Percentiles rank a stretch among this genome's conserved stretches.
Evolutionary conservation across 2,329 filamentous ascomycete species (phyloP).

Genomic region (Arthrinium puccinioides): DNA sequence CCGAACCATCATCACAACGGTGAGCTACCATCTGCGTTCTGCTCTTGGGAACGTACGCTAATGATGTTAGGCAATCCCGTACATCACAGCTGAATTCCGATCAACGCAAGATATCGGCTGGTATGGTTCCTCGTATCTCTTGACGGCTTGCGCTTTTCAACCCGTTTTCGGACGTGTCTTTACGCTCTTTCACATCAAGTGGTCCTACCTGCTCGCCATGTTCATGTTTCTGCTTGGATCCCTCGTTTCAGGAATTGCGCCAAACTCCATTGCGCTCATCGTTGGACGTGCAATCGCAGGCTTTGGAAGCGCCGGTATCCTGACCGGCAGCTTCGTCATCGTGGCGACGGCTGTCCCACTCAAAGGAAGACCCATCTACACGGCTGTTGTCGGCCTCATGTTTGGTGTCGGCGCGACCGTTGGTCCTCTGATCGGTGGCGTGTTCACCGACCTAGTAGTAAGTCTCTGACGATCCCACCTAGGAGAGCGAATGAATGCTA

Average conservation of each 20-base stretch:
- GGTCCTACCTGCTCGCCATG: slow-evolving; percentile 18
- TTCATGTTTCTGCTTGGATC: slow-evolving; percentile 26
- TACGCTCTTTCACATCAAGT: slow-evolving; percentile 26
- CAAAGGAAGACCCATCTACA: slow-evolving; percentile 21
- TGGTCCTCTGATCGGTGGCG: slow-evolving; percentile 27
- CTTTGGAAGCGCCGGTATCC: slow-evolving; percentile 24
- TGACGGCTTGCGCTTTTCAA: slow-evolving; percentile 26
- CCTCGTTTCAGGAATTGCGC: slow-evolving; percentile 26
- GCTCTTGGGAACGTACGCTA: not conserved
- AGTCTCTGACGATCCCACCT: slow-evolving; percentile 4
- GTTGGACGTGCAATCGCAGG: slow-evolving; percentile 30
- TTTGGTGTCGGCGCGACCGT: slow-evolving; percentile 26
- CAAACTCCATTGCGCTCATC: slow-evolving; percentile 24
- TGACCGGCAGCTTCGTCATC: slow-evolving; percentile 27
- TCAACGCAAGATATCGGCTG: slow-evolving; percentile 22
- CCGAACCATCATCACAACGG: slow-evolving; percentile 18
- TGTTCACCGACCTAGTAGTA: slow-evolving; percentile 27
- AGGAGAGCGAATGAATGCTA: not conserved
- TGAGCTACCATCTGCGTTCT: slow-evolving; percentile 10
- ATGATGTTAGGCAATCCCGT: slow-evolving; percentile 17
- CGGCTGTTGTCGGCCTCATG: slow-evolving; percentile 22
- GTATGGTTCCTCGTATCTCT: slow-evolving; percentile 24
- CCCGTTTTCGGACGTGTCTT: slow-evolving; percentile 26
- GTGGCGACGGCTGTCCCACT: slow-evolving; percentile 23
- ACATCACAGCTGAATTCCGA: slow-evolving; percentile 22